These are phyloP conservation scores for Diaporthe amygdali DNA, from an alignment of 2,329 filamentous ascomycete species.

Conservation along the genomic window DNA sequence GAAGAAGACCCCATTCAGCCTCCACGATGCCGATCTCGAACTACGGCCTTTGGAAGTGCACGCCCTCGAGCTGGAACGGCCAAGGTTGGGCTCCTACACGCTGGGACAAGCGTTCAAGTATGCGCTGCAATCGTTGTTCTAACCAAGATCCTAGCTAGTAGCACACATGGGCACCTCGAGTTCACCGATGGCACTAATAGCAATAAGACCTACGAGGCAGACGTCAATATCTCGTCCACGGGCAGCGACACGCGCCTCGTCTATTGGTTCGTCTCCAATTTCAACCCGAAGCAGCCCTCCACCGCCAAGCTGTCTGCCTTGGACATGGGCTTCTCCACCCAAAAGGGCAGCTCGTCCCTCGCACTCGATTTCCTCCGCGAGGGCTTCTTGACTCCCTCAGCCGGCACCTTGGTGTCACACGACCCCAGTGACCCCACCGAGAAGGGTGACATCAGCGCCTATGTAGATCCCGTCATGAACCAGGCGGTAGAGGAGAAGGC, in stretches of 20 bases:
- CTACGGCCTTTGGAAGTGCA: conserved; percentile 32
- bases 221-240: conserved; percentile 33
- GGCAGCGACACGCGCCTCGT: conserved; percentile 42
- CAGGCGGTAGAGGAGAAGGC: conserved; percentile 40
- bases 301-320: conserved; percentile 25
- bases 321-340: conserved; percentile 24
- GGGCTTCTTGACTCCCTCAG: conserved; percentile 29
- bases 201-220: conserved; percentile 23
- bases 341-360: conserved; percentile 22
- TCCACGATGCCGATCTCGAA: conserved; percentile 27
- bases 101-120: background rate
- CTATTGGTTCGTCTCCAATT: conserved; percentile 54
- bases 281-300: conserved; percentile 36
- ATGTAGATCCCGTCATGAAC: conserved; percentile 39
- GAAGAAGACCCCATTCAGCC: background rate
- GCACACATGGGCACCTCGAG: conserved; percentile 29
- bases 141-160: background rate
- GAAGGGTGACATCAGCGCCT: conserved; percentile 37
- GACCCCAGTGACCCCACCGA: conserved; percentile 16
- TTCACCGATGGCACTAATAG: conserved; percentile 27
- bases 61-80: conserved; percentile 27
- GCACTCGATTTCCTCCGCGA: conserved; percentile 29
- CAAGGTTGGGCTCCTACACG: background rate
- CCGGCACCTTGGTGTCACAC: conserved; percentile 27
- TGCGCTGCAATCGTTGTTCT: background rate